Conservation (phyloP, 2,329 filamentous ascomycete genomes). For the Aspergillus uvarum region DNA sequence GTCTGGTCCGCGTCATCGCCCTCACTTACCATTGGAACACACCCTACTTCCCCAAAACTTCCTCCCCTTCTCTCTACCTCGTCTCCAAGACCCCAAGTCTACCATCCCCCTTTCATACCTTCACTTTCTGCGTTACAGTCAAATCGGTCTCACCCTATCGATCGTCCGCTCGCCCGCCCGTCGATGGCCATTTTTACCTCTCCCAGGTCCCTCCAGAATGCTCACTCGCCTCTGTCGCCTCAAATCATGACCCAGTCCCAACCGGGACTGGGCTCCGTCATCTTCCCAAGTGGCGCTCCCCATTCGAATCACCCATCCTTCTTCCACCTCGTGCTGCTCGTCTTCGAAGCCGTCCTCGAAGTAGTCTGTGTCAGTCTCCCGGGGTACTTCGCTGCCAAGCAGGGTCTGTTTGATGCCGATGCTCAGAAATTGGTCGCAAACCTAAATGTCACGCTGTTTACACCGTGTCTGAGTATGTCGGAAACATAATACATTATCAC, state of each 20-base stretch:
- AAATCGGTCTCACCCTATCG: background rate
- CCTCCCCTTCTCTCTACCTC: background rate
- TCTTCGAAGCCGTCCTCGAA: constrained; percentile 92
- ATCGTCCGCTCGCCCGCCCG: background rate
- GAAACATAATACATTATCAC: background rate
- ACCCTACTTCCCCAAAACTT: background rate
- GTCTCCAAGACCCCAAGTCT: background rate
- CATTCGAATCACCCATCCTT: constrained; percentile 50
- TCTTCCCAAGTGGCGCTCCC: constrained; percentile 23
- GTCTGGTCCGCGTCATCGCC: constrained; percentile 4
- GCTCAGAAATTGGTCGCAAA: constrained; percentile 97
- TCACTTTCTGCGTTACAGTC: background rate
- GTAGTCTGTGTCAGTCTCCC: constrained; percentile 93
- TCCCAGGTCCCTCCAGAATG: constrained; percentile 50
- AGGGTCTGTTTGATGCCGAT: constrained; percentile 92
- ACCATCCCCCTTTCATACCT: background rate
- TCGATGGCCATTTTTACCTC: constrained; percentile 48
- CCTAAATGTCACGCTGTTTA: constrained; percentile 93
- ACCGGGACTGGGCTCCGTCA: constrained; percentile 21
- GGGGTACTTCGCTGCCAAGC: constrained; percentile 84
- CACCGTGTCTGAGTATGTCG: constrained; percentile 83
- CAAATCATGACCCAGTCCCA: constrained; percentile 25
- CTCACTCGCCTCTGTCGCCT: constrained; percentile 32
- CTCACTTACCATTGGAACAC: background rate
- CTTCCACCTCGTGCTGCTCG: constrained; percentile 69